phyloP scores from a whole-genome alignment of 2,329 filamentous ascomycete genomes.

The Talaromyces sp. region DNA sequence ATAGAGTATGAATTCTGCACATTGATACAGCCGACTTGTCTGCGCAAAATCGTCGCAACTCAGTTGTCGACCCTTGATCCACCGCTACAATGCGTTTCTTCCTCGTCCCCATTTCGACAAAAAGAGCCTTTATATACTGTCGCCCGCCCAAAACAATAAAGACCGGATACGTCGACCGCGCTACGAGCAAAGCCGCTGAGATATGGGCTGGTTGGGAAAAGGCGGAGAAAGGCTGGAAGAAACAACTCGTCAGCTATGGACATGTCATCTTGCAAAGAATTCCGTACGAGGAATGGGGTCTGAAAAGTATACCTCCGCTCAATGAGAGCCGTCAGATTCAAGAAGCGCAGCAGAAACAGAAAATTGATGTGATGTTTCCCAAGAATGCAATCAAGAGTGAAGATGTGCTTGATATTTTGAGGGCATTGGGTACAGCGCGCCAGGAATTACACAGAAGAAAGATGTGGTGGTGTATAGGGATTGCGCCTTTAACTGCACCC shows the following conservation, averaged over 20 bases:
- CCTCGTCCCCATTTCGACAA: conserved; percentile 86
- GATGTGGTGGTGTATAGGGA: conserved; percentile 73
- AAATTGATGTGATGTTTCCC: conserved; percentile 66
- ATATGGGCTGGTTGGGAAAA: conserved; percentile 87
- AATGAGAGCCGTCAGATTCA: conserved; percentile 61
- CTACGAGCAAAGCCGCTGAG: conserved; percentile 64
- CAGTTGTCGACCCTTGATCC: background rate
- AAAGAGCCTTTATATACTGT: conserved; percentile 86
- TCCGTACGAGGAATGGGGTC: conserved; percentile 93
- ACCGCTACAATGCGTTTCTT: conserved; percentile 73
- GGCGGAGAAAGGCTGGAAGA: conserved; percentile 81
- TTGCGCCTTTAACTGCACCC: conserved; percentile 77
- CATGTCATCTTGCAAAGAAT: conserved; percentile 82
- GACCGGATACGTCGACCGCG: conserved; percentile 58
- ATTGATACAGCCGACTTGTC: background rate
- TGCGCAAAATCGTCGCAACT: background rate
- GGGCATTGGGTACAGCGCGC: conserved; percentile 69
- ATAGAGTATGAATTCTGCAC: background rate
- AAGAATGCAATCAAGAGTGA: conserved; percentile 60
- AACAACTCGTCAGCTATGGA: conserved; percentile 75
- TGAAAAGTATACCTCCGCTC: conserved; percentile 87
- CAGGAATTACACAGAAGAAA: conserved; percentile 70
- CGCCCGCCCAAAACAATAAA: conserved; percentile 52
- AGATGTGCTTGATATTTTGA: conserved; percentile 61
- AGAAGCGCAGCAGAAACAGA: conserved; percentile 60